A percentile compares a stretch with the other conserved stretches of the same genome.
These are phyloP conservation scores for Trichoderma semiorbis DNA, from an alignment of 2,329 filamentous ascomycete species.

Conservation along the genomic window DNA sequence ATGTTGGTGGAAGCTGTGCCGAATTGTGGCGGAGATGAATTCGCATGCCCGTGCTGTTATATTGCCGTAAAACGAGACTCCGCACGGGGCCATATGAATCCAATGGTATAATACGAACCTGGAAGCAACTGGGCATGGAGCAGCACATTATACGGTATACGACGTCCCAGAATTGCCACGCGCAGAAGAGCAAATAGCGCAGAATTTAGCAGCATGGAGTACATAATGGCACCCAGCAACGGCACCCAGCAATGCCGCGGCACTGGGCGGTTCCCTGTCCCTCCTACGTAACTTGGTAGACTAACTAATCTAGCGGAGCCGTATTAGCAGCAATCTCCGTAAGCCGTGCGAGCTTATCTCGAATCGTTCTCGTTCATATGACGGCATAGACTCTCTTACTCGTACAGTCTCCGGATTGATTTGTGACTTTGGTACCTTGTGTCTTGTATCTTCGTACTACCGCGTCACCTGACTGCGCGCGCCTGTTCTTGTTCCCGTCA, in stretches of 20 bases:
- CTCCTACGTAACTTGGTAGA: background rate
- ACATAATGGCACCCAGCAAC: background rate
- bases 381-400: background rate
- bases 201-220: background rate
- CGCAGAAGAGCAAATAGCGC: background rate
- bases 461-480: slow-evolving; percentile 29
- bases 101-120: background rate
- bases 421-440: background rate
- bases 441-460: background rate
- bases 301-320: background rate
- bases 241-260: background rate
- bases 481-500: slow-evolving; percentile 14
- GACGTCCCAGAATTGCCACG: too few relatives aligned
- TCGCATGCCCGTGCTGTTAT: background rate
- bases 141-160: background rate
- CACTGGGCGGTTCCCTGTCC: background rate
- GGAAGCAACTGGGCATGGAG: background rate
- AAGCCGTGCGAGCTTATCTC: background rate
- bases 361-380: background rate
- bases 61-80: background rate
- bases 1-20: background rate
- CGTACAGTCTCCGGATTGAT: too few relatives aligned
- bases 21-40: background rate
- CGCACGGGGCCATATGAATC: background rate
- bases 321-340: background rate